phyloP scores from a whole-genome alignment of 2,329 filamentous ascomycete species.

The Boeremia exigua region DNA sequence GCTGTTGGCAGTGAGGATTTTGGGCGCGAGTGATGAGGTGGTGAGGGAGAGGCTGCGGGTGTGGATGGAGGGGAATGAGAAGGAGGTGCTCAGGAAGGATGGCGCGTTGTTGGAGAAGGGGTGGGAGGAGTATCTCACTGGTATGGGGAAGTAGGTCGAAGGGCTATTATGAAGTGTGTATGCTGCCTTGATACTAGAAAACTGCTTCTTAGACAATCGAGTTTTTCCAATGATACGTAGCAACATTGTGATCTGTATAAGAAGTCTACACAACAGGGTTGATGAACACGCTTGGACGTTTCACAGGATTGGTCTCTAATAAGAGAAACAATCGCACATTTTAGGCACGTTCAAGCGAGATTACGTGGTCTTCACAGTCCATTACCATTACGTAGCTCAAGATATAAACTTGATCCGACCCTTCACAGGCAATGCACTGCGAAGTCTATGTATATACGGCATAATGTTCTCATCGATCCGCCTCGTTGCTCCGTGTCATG shows the following conservation, averaged over 20 bases:
- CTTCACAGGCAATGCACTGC: slow-evolving; percentile 25
- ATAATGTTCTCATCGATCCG: slow-evolving; percentile 34
- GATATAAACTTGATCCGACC: slow-evolving; percentile 29
- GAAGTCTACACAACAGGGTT: too few species aligned
- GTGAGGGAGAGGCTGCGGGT: slow-evolving; percentile 64
- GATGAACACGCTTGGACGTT: not conserved
- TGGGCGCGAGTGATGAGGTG: slow-evolving; percentile 57
- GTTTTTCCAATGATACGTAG: not conserved
- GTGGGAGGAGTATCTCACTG: slow-evolving; percentile 60
- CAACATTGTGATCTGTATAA: too few species aligned
- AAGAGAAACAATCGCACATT: not conserved
- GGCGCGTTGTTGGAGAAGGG: slow-evolving; percentile 62
- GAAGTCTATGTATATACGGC: slow-evolving; percentile 41
- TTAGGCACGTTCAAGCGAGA: not conserved
- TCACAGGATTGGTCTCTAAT: not conserved
- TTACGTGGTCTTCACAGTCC: slow-evolving; percentile 7
- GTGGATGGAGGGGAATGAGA: slow-evolving; percentile 68
- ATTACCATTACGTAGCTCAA: slow-evolving; percentile 47
- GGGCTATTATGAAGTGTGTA: not conserved
- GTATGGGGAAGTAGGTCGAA: slow-evolving; percentile 42
- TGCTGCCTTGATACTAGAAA: not conserved
- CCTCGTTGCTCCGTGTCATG: slow-evolving; percentile 36
- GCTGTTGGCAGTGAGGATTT: slow-evolving; percentile 53
- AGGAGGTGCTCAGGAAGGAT: slow-evolving; percentile 70
- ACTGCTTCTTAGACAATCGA: not conserved